Conservation (phyloP, 176 grass and related monocot genomes). For the Triticum monococcum region DNA sequence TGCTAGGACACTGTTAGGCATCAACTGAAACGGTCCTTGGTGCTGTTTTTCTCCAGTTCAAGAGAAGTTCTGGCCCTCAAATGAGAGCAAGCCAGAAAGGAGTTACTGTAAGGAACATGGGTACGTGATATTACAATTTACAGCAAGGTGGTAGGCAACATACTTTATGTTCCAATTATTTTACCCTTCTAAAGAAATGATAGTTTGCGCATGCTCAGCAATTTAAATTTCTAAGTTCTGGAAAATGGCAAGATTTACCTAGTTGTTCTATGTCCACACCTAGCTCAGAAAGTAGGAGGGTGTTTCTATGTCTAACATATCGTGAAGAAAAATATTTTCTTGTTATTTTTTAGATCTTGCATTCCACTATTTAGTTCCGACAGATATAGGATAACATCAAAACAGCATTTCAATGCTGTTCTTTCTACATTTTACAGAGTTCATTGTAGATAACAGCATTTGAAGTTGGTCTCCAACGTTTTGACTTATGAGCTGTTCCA, state of each 20-base stretch:
- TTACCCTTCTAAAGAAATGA: background rate
- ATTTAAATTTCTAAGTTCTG: background rate
- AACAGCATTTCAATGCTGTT: background rate
- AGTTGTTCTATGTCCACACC: background rate
- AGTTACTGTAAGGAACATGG: background rate
- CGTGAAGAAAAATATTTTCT: background rate
- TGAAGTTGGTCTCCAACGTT: background rate
- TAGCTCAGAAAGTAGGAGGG: background rate
- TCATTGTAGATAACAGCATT: background rate
- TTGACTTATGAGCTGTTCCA: background rate
- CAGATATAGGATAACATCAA: background rate
- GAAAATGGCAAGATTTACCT: background rate
- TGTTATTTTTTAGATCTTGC: background rate
- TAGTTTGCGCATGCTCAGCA: background rate
- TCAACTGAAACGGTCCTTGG: background rate
- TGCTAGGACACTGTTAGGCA: background rate
- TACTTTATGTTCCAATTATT: background rate
- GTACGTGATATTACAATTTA: background rate
- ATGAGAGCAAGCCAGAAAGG: background rate
- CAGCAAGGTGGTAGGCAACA: background rate
- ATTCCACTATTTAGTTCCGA: background rate
- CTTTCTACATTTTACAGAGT: background rate
- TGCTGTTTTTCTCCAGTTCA: background rate
- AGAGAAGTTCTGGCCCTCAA: background rate
- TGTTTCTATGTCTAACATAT: too few relatives aligned